A percentile compares a stretch with the other conserved stretches of the same genome.
phyloP scores from a whole-genome alignment of 352 stramenopile species.

The Elongisporangium senticosum region DNA sequence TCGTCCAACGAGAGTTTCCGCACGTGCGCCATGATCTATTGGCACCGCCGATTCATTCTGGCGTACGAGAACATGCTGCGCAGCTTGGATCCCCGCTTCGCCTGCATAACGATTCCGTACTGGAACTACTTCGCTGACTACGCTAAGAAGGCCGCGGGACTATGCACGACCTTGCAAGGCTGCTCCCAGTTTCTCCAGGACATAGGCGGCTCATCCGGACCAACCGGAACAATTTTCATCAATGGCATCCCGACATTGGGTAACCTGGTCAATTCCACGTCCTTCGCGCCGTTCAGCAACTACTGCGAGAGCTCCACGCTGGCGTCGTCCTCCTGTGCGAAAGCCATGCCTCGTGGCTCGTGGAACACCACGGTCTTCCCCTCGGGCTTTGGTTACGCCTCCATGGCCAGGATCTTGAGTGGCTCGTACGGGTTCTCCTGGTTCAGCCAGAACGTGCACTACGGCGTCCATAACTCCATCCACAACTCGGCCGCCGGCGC shows the following conservation, averaged over 20 bases:
- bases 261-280: conserved; percentile 21
- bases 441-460: conserved; percentile 59
- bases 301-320: conserved; percentile 53
- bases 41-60: conserved; percentile 63
- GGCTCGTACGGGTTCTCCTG: conserved; percentile 33
- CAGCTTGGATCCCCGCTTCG: conserved; percentile 46
- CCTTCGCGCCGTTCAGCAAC: conserved; percentile 22
- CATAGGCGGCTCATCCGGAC: conserved; percentile 40
- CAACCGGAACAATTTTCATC: conserved; percentile 10
- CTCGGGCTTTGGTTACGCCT: conserved; percentile 51
- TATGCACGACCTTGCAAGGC: conserved; percentile 36
- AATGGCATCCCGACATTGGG: conserved; percentile 14
- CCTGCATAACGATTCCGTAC: conserved; percentile 70
- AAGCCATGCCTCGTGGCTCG: conserved; percentile 47
- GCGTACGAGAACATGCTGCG: conserved; percentile 78
- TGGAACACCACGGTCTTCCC: conserved; percentile 40
- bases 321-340: conserved; percentile 23
- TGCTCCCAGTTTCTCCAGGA: conserved; percentile 63
- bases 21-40: conserved; percentile 57
- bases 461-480: conserved; percentile 57
- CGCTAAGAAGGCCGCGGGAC: conserved; percentile 24
- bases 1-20: conserved; percentile 36
- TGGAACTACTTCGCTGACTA: conserved; percentile 77
- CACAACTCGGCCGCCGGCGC: conserved; percentile 44
- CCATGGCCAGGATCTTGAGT: conserved; percentile 38